Conservation (phyloP, 1,284 basidiomycete species). For the Ganoderma lingzhi region DNA sequence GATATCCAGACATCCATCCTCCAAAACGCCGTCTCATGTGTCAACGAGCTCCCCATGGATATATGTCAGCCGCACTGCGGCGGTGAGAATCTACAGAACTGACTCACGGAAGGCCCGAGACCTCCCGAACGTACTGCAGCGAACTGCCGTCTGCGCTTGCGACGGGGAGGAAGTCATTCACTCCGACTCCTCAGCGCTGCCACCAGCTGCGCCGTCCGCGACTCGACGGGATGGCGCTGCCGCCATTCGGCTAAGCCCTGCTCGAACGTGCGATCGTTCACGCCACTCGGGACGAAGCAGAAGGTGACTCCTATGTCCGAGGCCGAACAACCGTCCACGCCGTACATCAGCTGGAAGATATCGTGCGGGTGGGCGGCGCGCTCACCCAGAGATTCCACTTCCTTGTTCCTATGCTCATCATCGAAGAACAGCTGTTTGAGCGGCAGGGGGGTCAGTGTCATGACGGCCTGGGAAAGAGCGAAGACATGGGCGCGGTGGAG, state of each 20-base stretch:
- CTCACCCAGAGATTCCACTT: constrained; percentile 76
- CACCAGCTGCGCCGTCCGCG: constrained; percentile 37
- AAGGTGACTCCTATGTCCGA: constrained; percentile 73
- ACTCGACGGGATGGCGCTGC: constrained; percentile 48
- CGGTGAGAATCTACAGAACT: not conserved
- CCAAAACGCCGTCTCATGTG: not conserved
- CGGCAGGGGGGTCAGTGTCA: not conserved
- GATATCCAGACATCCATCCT: not conserved
- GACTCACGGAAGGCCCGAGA: not conserved
- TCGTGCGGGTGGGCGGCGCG: constrained; percentile 28
- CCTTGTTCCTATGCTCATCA: constrained; percentile 80
- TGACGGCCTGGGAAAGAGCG: not conserved
- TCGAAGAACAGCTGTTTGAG: constrained; percentile 79
- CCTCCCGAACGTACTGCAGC: not conserved
- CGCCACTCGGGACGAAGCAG: constrained; percentile 58
- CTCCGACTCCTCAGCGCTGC: not conserved
- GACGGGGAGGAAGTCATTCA: not conserved
- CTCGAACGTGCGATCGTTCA: constrained; percentile 64
- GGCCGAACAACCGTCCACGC: not conserved
- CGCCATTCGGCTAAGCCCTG: constrained; percentile 71
- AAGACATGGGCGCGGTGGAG: constrained; percentile 14
- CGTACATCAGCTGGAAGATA: constrained; percentile 18
- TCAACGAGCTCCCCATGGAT: not conserved
- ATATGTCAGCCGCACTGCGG: not conserved
- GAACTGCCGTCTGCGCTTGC: not conserved